Evolutionary conservation across 164 flowering plant species (phyloP), one percentile per base, ranked within the genome.

Genomic region (Euptelea pleiosperma): DNA sequence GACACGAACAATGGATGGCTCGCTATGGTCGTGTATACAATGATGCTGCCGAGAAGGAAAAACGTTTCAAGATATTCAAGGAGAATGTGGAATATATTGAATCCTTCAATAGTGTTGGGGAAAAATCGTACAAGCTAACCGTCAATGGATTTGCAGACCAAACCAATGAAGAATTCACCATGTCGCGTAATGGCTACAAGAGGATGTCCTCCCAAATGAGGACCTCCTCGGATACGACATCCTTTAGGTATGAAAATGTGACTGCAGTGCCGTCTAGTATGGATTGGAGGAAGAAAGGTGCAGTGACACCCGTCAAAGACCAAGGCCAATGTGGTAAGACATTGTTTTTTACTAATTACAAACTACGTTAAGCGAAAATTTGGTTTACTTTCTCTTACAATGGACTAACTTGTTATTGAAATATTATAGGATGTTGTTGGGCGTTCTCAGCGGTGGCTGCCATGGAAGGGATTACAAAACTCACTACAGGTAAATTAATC

Each of bases 211-310:
- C 26, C 61, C 18, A 40, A 21, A 41, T n/a, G 30, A 14, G 19
- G 26, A 29, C 39, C 1, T n/a, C n/a, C n/a, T n/a, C n/a, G n/a
- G n/a, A n/a, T n/a, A n/a, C 22, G 35, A 33, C 49, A 4, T 22
- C 33, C 18, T 69, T 68, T 59, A 62, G 8, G 49, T 62, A 58
- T 28, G 64, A 58, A 31, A 69, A 69, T 22, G 35, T 45, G 12
- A 36, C 64, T 36, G 60, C 41, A 6, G 44, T 61, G 29, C 60
- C 68, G 2, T 1, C 55, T n/a, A 15, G 45, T 2, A 59, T 69
- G 60, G 73, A 69, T 25, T 59, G 68, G 69, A 58, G 73, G 36
- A 55, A 44, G 48, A 37, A 63, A 24, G 73, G 73, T 19, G 73
- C 68, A 0, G 68, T 69, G 9, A 69, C 73, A 4, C 61, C 64